Base-by-base conservation (phyloP, 2,329 filamentous ascomycete genomes). In the Fusarium stilboides region DNA sequence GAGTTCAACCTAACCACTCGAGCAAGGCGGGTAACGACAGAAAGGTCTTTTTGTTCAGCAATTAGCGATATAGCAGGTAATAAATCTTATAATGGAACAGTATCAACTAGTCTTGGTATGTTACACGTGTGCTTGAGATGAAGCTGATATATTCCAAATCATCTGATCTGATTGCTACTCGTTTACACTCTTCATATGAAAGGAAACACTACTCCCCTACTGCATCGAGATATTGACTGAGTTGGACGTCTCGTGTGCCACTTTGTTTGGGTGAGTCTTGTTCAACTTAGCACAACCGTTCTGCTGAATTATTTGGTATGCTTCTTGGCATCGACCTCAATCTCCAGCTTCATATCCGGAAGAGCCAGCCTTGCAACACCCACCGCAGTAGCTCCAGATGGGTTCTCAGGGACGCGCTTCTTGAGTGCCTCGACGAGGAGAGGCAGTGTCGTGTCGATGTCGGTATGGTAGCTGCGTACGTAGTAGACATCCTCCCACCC, bases 401-500 rank as follows among this genome's bases (percentile, higher is more conserved):
- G 33, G 33, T 71, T 66, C 2, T 55, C 37, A 4, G 67, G 70
- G n/a, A 72, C 59, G 1, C 45, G 40, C 4, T 54, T 60, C 46
- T 68, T 70, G 0, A 72, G 22, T 3, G 39, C 56, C 33, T 73
- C 57, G 3, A 39, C 46, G 7, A 59, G 10, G 8, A 61, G 40
- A 5, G 62, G 54, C 3, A 62, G 57, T 3, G 69, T 72, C 6
- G 59, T 43, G 2, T 62, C 57, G 3, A 75, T 72, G 5, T 75
- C 67, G 31, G 60, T 59, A 17, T 74, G 71, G 15, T 75, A 76
- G 3, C 71, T 65, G 5, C 73, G 64, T 9, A 75, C n/a, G 15
- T 65, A 68, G 24, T 73, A 75, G 2, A 76, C 73, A n/a, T 76
- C 74, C 9, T 75, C 73, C 74, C 74, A 75, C 0, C 73, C 73